phyloP scores from a whole-genome alignment of 2,329 filamentous ascomycete genomes.

The Davidsoniella australis region DNA sequence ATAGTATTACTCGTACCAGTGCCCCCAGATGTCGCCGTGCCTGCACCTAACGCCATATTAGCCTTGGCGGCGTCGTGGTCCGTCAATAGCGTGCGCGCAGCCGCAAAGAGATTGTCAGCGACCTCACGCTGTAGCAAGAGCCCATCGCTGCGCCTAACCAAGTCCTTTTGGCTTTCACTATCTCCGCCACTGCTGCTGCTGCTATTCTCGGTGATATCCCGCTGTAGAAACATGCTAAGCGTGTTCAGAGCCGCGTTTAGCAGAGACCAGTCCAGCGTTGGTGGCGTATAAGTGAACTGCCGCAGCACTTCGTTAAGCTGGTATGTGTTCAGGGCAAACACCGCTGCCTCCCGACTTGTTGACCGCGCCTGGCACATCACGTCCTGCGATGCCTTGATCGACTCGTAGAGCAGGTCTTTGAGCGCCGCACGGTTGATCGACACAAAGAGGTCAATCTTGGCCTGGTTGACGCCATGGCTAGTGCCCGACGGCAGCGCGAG shows the following conservation, averaged over 20 bases:
- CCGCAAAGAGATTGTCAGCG: conserved; percentile 29
- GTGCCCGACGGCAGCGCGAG: conserved; percentile 27
- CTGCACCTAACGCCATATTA: too few species aligned
- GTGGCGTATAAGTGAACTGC: conserved; percentile 26
- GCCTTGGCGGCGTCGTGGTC: conserved; percentile 7
- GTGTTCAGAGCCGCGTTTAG: conserved; percentile 29
- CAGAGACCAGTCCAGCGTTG: conserved; percentile 31
- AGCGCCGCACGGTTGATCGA: conserved; percentile 34
- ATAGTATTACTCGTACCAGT: too few species aligned
- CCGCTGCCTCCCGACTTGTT: conserved; percentile 24
- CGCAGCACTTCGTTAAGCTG: conserved; percentile 36
- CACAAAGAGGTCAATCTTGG: conserved; percentile 32
- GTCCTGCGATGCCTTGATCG: conserved; percentile 31
- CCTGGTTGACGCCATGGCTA: conserved; percentile 25
- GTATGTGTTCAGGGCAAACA: conserved; percentile 30
- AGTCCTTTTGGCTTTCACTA: conserved; percentile 13
- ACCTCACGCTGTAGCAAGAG: conserved; percentile 31
- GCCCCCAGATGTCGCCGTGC: too few species aligned
- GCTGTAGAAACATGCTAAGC: conserved; percentile 28
- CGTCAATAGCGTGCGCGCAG: conserved; percentile 25
- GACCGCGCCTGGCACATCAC: conserved; percentile 30
- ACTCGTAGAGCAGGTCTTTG: conserved; percentile 34
- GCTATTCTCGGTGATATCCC: not conserved
- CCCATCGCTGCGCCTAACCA: conserved; percentile 1
- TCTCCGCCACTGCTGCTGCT: conserved; percentile 16